Evolutionary conservation across 768 basidiomycete species (phyloP).

Genomic region (Mrakia gelida): DNA sequence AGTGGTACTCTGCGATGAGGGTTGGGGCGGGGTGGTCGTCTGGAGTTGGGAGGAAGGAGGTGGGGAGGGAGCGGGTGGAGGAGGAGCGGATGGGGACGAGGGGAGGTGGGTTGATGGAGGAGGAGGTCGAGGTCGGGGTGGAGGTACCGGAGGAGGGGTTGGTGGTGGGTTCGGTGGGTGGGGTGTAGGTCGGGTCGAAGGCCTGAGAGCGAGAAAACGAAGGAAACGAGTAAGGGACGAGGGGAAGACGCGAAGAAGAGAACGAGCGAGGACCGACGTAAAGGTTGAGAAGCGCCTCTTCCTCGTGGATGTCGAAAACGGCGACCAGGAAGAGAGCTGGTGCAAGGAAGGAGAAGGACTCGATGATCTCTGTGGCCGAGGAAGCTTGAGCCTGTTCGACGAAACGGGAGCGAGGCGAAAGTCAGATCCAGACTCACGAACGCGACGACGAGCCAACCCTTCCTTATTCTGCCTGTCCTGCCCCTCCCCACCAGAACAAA

Average conservation of each 20-base stretch:
- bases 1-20: constrained; percentile 17
- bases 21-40: constrained; percentile 6
- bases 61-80: too few species aligned
- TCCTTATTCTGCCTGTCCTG: too few species aligned
- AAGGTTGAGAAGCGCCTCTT: constrained; percentile 11
- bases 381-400: constrained; percentile 14
- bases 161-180: not conserved
- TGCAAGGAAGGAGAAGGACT: constrained; percentile 30
- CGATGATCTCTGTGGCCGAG: constrained; percentile 18
- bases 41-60: not conserved
- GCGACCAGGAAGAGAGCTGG: constrained; percentile 28
- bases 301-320: constrained; percentile 2
- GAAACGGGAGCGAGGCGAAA: not conserved
- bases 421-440: not conserved
- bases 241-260: not conserved
- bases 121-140: too few species aligned
- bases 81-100: not conserved
- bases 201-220: not conserved
- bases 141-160: not conserved
- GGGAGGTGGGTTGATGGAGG: not conserved
- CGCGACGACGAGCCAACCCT: not conserved
- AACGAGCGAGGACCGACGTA: constrained; percentile 2
- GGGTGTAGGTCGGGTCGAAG: constrained; percentile 20
- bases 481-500: too few species aligned
- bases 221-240: too few species aligned